phyloP scores from a whole-genome alignment of 306 rosid species.

The Morella rubra region DNA sequence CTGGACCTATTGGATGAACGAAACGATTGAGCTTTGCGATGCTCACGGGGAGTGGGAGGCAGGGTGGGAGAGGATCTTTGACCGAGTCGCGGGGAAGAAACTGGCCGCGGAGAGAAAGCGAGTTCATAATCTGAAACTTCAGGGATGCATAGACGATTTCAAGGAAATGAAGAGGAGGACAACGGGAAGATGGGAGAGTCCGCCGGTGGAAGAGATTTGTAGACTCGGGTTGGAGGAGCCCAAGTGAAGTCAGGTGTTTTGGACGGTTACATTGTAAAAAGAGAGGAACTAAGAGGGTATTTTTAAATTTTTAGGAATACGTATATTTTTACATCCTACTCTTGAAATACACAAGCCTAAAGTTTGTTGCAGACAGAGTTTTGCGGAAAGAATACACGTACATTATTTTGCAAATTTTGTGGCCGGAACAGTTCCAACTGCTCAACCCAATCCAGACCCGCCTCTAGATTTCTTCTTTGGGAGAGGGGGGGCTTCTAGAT shows the following conservation, averaged over 20 bases:
- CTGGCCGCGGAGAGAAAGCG: constrained; percentile 36
- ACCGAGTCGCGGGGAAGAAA: constrained; percentile 43
- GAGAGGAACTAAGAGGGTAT: background rate
- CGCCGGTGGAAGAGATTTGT: constrained; percentile 51
- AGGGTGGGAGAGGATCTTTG: constrained; percentile 66
- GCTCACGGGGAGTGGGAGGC: constrained; percentile 59
- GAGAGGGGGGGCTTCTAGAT: no score
- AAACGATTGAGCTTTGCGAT: constrained; percentile 58
- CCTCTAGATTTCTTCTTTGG: no score
- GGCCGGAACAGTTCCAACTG: no score
- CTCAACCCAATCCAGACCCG: no score
- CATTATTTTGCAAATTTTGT: no score
- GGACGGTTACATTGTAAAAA: background rate
- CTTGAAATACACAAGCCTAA: no score
- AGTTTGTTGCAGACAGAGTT: no score
- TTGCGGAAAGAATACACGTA: no score
- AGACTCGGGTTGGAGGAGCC: constrained; percentile 25
- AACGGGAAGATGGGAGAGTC: constrained; percentile 53
- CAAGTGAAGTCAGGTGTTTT: background rate
- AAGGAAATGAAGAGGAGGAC: constrained; percentile 32
- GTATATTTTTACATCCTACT: no score
- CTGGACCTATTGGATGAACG: constrained; percentile 72
- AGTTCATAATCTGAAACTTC: constrained; percentile 30
- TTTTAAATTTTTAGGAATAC: background rate
- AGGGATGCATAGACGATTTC: constrained; percentile 45